Conservation (phyloP, 208 protist genomes). For the Porcisia deanei region DNA sequence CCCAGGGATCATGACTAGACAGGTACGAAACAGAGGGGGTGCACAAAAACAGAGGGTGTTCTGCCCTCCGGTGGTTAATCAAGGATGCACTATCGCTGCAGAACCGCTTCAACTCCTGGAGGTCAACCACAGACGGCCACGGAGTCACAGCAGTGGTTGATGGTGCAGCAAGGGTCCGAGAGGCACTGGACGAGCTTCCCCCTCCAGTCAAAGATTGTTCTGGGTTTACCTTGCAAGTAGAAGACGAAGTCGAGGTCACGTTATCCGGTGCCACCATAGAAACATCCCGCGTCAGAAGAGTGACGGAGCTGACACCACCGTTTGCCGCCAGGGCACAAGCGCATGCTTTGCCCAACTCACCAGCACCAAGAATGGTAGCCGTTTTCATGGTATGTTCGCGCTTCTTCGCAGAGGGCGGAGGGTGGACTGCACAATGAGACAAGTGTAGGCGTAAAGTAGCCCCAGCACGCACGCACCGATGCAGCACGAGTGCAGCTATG, state of each 20-base stretch:
- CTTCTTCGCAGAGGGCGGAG: not conserved
- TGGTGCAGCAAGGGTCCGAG: not conserved
- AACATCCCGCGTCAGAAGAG: slow-evolving; percentile 28
- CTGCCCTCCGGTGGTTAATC: not conserved
- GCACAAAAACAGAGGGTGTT: slow-evolving; percentile 34
- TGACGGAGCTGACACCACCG: slow-evolving; percentile 12
- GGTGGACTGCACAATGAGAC: not conserved
- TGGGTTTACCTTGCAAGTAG: not conserved
- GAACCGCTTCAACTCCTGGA: not conserved
- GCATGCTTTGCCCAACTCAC: slow-evolving; percentile 72
- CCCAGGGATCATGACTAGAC: slow-evolving; percentile 14
- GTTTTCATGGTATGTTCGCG: slow-evolving; percentile 12
- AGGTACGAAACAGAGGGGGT: slow-evolving; percentile 28
- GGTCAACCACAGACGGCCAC: slow-evolving; percentile 3
- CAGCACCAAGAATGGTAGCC: slow-evolving; percentile 60
- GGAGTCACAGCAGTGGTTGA: not conserved
- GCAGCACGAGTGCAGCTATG: not conserved
- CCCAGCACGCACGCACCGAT: not conserved
- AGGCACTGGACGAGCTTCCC: not conserved
- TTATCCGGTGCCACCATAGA: not conserved
- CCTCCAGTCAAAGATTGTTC: not conserved
- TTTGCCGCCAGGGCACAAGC: slow-evolving; percentile 55
- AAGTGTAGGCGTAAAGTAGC: not conserved
- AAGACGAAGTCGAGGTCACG: not conserved
- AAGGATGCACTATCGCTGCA: not conserved